phyloP scores from a whole-genome alignment of 139 green algal genomes.

The Asterochloris sp. region DNA sequence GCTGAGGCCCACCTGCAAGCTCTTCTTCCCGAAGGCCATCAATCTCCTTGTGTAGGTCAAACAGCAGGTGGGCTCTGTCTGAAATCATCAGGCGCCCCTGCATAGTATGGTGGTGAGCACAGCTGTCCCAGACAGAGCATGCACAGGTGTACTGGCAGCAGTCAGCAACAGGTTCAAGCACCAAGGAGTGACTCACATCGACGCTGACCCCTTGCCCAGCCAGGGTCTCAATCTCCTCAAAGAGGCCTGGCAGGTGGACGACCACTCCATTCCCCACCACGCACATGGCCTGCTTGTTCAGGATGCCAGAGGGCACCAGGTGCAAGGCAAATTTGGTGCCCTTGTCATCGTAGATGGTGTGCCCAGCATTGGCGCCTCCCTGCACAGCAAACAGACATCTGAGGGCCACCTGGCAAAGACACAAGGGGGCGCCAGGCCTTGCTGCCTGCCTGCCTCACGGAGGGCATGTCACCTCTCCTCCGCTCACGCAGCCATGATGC shows the following conservation, averaged over 20 bases:
- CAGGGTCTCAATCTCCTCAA: conserved; percentile 88
- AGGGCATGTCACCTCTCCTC: too few relatives aligned
- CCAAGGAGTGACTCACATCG: neutral
- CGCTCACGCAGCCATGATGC: too few relatives aligned
- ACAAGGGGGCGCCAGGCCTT: too few relatives aligned
- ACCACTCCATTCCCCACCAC: conserved; percentile 98
- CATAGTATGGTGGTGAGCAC: too few relatives aligned
- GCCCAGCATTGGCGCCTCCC: conserved; percentile 97
- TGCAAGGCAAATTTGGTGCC: conserved; percentile 98
- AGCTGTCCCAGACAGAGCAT: too few relatives aligned
- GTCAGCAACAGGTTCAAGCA: too few relatives aligned
- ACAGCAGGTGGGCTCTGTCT: conserved; percentile 90
- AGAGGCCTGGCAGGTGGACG: conserved; percentile 91
- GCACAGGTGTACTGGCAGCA: too few relatives aligned
- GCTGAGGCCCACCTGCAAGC: conserved; percentile 53
- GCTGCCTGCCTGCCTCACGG: too few relatives aligned
- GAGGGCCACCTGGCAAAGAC: neutral
- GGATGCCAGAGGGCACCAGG: conserved; percentile 94
- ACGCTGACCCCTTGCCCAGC: conserved; percentile 41
- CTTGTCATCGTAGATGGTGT: conserved; percentile 97
- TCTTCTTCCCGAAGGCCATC: conserved; percentile 93
- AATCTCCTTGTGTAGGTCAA: conserved; percentile 98
- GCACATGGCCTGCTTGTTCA: conserved; percentile 87
- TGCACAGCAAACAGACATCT: conserved; percentile 29
- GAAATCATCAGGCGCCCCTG: conserved; percentile 20